These are phyloP conservation scores for Fagus sylvatica DNA, from an alignment of 306 rosid species.

Conservation along the genomic window DNA sequence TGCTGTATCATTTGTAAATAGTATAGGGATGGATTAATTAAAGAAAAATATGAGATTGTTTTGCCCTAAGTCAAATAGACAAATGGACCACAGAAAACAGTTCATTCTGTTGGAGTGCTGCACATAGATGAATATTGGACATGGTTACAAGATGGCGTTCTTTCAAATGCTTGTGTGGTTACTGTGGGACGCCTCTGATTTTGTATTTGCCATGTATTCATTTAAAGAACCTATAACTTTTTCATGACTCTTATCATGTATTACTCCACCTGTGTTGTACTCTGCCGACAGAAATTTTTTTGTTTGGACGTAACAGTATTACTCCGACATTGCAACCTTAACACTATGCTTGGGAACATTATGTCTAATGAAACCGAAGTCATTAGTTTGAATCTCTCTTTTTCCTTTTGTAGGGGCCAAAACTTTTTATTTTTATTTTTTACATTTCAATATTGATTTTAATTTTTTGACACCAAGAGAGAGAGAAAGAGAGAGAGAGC, in stretches of 20 bases:
- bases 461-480: no score
- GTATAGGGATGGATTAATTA: not conserved
- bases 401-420: no score
- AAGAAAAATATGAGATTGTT: not conserved
- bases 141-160: not conserved
- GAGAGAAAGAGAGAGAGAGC: no score
- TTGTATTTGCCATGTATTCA: not conserved
- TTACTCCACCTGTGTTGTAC: not conserved
- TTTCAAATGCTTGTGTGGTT: not conserved
- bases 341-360: no score
- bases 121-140: not conserved
- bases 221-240: not conserved
- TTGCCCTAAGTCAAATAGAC: not conserved
- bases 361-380: no score
- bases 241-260: not conserved
- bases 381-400: no score
- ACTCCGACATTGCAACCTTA: no score
- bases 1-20: conserved; percentile 24
- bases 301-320: no score
- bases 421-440: no score
- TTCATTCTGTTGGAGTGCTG: not conserved
- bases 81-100: not conserved
- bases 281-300: not conserved
- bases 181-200: not conserved
- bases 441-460: no score